Base-by-base conservation (phyloP, 169 alveolate species). In the Eimeria mitis region DNA sequence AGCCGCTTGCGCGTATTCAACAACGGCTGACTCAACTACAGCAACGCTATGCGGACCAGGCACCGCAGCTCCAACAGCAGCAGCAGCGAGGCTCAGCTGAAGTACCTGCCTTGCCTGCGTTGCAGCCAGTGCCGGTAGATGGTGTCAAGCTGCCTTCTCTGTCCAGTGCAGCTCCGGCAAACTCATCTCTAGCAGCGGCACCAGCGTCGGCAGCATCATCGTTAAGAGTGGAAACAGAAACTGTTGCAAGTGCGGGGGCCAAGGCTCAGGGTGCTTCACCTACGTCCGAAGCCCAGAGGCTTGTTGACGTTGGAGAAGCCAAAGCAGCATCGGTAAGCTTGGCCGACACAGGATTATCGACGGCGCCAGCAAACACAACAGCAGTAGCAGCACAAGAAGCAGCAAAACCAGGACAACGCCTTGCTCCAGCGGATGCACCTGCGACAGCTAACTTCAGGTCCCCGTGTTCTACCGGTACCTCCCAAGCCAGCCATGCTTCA, bases 1-100 rank as follows among this genome's bases (percentile, higher is more conserved):
- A 87, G 44, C 92, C 92, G n/a, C 65, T 87, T 42, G 92, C 92
- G 16, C 92, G 92, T 31, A 40, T 87, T 40, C 92, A 87, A 83
- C 92, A 87, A 71, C 78, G 73, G 65, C 78, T 87, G 92, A 87
- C 92, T 1, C 92, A 87, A 34, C 79, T 87, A 37, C 92, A 87
- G n/a, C 90, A 83, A 56, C 92, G 63, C 42, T 49, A 9, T 42
- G 92, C 92, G 34, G 92, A 63, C 37, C 92, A 61, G 63, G 44
- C 83, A 61, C 78, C 61, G 81, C 92, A 59, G 83, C 79, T 42
- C 25, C 90, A 83, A 37, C 76, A 83, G 56, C 75, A 54, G 76
- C 90, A 49, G 73, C 73, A 52, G 19, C 90, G 34, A n/a, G 88
- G 25, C 44, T 49, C 65, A 47, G 68, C 49, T 49, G 88, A 78